Conservation (phyloP, 2,329 filamentous ascomycete genomes). For the Mollisia scopiformis region DNA sequence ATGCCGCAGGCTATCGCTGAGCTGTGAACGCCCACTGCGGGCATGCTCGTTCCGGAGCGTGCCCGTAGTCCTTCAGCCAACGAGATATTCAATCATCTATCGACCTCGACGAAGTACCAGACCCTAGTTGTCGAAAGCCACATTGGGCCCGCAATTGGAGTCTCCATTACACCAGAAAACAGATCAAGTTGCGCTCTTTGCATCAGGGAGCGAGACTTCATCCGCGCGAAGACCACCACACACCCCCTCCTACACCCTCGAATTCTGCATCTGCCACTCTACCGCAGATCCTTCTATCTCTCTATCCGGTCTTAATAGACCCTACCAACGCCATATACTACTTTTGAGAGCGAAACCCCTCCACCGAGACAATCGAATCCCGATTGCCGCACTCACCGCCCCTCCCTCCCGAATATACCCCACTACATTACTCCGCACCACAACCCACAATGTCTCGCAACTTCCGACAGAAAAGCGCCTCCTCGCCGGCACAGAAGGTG, state of each 20-base stretch:
- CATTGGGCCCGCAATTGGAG: constrained; percentile 18
- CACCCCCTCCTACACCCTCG: constrained; percentile 9
- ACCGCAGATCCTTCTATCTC: constrained; percentile 9
- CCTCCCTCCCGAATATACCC: constrained; percentile 12
- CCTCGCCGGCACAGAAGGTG: constrained; percentile 36
- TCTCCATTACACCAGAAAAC: constrained; percentile 39
- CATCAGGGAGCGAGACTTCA: constrained; percentile 26
- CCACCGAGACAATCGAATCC: constrained; percentile 2
- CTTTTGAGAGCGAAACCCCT: constrained; percentile 2
- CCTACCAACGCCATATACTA: not conserved
- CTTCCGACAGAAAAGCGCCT: constrained; percentile 50
- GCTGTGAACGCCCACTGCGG: constrained; percentile 91
- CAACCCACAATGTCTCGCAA: constrained; percentile 46
- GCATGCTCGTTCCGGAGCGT: constrained; percentile 53
- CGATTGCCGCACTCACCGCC: constrained; percentile 24
- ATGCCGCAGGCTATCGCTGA: constrained; percentile 81
- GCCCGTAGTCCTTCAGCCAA: constrained; percentile 85
- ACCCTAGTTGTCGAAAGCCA: constrained; percentile 46
- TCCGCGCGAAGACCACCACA: constrained; percentile 25
- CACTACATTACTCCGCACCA: constrained; percentile 3
- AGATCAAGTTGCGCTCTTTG: constrained; percentile 33
- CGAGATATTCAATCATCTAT: constrained; percentile 68
- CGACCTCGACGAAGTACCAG: constrained; percentile 69
- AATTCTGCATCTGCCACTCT: constrained; percentile 9
- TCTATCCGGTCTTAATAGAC: constrained; percentile 17